Base-by-base conservation (phyloP, 169 alveolate species). In the Plasmodium cynomolgi region DNA sequence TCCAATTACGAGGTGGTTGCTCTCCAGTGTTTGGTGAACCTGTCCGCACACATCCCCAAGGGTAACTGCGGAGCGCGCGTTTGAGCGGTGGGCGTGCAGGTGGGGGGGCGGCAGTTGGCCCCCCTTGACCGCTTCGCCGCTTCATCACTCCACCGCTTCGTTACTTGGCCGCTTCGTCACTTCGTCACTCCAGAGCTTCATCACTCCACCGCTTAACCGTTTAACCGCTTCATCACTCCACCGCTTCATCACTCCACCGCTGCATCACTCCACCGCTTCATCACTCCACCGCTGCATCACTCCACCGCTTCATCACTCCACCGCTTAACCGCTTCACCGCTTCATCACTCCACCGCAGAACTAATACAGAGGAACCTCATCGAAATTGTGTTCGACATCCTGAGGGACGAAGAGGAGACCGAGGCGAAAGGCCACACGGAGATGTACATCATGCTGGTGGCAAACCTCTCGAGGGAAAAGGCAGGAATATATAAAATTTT, bases 31-130 rank as follows among this genome's bases (percentile, higher is more conserved):
- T 31, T 86, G 31, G 56, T 86, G 58, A 86, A 77, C 62, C 26
- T 86, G 17, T 86, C 93, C 29, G 93, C 86, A 0, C 93, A 77
- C n/a, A 62, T 50, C 6, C 93, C 85, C 58, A 86, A 39, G 72
- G 93, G 93, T 86, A 84, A 84, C 15, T 62, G 15, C 37, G 0
- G 4, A 20, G 29, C 33, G 71, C 11, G 34, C 62, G 62, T n/a
- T 4, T 23, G 17, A 13, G 29, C n/a, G n/a, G n/a, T n/a, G n/a
- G n/a, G n/a, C n/a, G n/a, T n/a, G n/a, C n/a, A n/a, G n/a, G n/a
- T 15, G 9, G 33, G 6, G 1, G 29, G 31, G 33, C 23, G 26
- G 4, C 62, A 81, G 20, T n/a, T 1, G 23, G 56, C 44, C 56
- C 56, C n/a, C 3, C 8, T 41, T 13, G 4, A 41, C 56, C n/a